These are phyloP conservation scores for Cystobasidium pallidum DNA, from an alignment of 1,284 basidiomycete species.

Conservation along the genomic window DNA sequence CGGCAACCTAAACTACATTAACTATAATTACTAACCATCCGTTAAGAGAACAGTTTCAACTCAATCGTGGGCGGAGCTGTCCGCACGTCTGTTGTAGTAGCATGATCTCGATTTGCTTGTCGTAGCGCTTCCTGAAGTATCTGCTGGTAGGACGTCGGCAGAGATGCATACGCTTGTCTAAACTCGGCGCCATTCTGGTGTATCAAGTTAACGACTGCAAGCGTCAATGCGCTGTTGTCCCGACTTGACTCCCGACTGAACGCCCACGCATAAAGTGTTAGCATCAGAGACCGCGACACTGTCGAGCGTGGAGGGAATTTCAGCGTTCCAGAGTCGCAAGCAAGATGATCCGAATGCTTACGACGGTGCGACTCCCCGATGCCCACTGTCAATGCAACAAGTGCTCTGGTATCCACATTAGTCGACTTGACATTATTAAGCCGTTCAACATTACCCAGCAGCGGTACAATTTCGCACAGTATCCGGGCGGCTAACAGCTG, in stretches of 20 bases:
- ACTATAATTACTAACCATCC: too few species aligned
- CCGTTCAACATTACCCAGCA: not conserved
- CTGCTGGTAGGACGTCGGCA: not conserved
- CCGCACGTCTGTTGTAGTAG: not conserved
- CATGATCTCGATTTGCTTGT: not conserved
- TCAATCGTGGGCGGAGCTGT: not conserved
- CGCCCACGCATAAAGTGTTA: not conserved
- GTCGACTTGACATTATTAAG: not conserved
- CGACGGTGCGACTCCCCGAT: not conserved
- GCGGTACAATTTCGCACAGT: not conserved
- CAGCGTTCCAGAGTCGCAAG: not conserved
- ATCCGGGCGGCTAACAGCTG: not conserved
- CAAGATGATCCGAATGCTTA: not conserved
- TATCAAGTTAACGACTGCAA: not conserved
- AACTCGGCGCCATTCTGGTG: not conserved
- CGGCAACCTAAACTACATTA: too few species aligned
- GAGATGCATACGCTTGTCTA: not conserved
- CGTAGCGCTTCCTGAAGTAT: not conserved
- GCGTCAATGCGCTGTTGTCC: not conserved
- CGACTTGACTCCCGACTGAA: not conserved
- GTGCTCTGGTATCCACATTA: not conserved
- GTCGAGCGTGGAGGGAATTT: not conserved
- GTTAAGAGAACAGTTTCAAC: slow-evolving; percentile 4
- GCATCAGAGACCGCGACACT: not conserved
- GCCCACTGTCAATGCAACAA: not conserved